A percentile compares a stretch with the other conserved stretches of the same genome.
Conservation (phyloP, 1,284 basidiomycete genomes). For the Golubevia sp. region DNA sequence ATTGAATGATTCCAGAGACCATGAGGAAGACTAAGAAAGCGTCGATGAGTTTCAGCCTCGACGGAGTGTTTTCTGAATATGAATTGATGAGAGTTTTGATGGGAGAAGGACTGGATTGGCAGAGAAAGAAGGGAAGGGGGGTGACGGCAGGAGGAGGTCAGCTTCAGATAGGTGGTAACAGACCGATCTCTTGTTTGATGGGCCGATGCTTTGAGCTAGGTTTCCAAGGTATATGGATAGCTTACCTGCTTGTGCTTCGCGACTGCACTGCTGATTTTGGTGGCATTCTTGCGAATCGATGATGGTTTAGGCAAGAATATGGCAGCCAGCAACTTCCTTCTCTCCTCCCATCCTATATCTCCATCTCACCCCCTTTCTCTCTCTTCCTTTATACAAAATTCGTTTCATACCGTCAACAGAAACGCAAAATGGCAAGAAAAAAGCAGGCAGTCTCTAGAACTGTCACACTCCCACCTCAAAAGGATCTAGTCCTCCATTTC, state of each 20-base stretch:
- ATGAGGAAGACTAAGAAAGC: conserved; percentile 53
- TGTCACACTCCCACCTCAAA: too few relatives aligned
- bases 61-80: conserved; percentile 38
- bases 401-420: too few relatives aligned
- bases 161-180: neutral
- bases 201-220: neutral
- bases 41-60: conserved; percentile 49
- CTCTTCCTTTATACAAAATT: too few relatives aligned
- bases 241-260: neutral
- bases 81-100: conserved; percentile 23
- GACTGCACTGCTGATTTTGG: neutral
- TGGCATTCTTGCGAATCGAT: neutral
- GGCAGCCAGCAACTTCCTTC: too few relatives aligned
- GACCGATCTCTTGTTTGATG: too few relatives aligned
- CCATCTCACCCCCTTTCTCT: too few relatives aligned
- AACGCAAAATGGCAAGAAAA: too few relatives aligned
- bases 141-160: neutral
- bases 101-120: neutral
- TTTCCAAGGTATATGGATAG: neutral
- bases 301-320: too few relatives aligned
- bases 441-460: too few relatives aligned
- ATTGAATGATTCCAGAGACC: conserved; percentile 50
- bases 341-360: too few relatives aligned
- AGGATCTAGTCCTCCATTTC: too few relatives aligned
- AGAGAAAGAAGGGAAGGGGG: neutral